Evolutionary conservation across 169 alveolate genomes (phyloP).

Genomic region (Hepatocystis sp.): DNA sequence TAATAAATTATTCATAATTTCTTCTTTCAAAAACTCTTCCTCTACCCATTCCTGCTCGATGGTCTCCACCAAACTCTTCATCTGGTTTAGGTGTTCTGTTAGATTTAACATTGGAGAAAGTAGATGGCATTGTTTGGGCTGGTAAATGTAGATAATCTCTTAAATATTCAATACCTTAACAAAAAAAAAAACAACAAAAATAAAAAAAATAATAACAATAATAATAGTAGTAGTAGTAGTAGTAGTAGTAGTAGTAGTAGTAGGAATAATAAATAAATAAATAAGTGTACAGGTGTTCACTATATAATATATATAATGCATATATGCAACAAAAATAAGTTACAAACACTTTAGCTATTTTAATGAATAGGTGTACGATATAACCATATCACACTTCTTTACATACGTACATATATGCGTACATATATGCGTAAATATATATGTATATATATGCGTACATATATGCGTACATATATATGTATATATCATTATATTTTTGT

Average conservation of each 20-base stretch:
- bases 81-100: constrained; percentile 77
- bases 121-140: constrained; percentile 94
- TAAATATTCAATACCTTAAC: constrained; percentile 87
- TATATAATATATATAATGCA: no score
- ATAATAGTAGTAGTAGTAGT: no score
- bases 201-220: not conserved
- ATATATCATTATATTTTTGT: not conserved
- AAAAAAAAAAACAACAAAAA: not conserved
- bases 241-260: no score
- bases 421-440: not conserved
- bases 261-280: no score
- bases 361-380: no score
- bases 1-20: constrained; percentile 6
- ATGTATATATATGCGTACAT: not conserved
- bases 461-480: not conserved
- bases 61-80: constrained; percentile 65
- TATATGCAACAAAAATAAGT: no score
- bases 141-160: constrained; percentile 93
- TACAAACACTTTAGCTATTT: no score
- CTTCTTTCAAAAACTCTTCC: constrained; percentile 61
- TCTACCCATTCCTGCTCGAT: constrained; percentile 72
- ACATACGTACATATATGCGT: no score
- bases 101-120: constrained; percentile 91
- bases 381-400: no score
- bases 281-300: no score